Conservation (phyloP, 306 rosid species). For the Fagus sylvatica region DNA sequence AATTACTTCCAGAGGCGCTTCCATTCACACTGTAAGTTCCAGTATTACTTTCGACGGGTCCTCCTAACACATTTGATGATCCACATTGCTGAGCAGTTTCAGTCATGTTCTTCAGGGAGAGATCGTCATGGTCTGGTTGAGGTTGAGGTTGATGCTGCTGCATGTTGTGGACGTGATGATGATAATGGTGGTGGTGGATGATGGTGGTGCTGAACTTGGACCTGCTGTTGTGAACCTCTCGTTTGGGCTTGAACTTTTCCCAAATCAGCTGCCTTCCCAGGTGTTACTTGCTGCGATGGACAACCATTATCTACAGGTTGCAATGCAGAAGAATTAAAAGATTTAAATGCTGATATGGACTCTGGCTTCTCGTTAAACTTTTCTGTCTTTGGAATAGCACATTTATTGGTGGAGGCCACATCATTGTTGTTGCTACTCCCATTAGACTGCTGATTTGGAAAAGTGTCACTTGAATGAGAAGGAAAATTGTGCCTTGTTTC, state of each 20-base stretch:
- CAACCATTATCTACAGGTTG: constrained; percentile 36
- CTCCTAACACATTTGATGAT: constrained; percentile 41
- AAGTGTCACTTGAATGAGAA: constrained; percentile 19
- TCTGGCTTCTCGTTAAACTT: constrained; percentile 42
- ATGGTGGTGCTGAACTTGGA: constrained; percentile 42
- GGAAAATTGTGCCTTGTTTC: constrained; percentile 13
- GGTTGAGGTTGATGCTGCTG: constrained; percentile 26
- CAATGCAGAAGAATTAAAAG: constrained; percentile 41
- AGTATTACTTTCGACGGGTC: constrained; percentile 41
- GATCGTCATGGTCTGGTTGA: constrained; percentile 29
- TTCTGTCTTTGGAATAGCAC: constrained; percentile 40
- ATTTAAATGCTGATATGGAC: constrained; percentile 31
- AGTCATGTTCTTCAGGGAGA: constrained; percentile 28
- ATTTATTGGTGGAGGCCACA: constrained; percentile 35
- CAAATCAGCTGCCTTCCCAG: constrained; percentile 26
- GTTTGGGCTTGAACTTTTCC: constrained; percentile 31
- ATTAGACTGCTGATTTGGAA: constrained; percentile 26
- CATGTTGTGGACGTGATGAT: constrained; percentile 36
- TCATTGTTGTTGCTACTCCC: constrained; percentile 27
- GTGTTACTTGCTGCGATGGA: constrained; percentile 37
- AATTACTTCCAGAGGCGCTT: constrained; percentile 44
- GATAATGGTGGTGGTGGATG: constrained; percentile 48
- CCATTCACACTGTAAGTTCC: constrained; percentile 38
- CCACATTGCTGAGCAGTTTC: constrained; percentile 42
- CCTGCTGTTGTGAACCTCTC: constrained; percentile 42